Percentiles rank a stretch among this genome's conserved stretches.
phyloP scores from a whole-genome alignment of 768 basidiomycete species.

The Agaricus subrufescens region DNA sequence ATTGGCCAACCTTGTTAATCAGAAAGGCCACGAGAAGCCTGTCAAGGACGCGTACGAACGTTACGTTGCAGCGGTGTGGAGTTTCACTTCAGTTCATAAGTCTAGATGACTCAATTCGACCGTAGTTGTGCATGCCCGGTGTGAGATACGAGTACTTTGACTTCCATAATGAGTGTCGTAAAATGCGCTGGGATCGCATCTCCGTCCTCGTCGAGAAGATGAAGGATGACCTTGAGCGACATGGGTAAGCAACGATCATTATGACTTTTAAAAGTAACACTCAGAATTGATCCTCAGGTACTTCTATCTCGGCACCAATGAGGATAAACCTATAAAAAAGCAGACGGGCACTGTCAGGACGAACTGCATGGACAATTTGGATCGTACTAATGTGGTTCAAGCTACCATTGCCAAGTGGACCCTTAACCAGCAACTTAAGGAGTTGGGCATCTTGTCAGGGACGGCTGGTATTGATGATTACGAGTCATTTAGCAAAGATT shows the following conservation, averaged over 20 bases:
- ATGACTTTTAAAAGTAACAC: background rate
- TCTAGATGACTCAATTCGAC: background rate
- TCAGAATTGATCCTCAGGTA: slow-evolving; percentile 41
- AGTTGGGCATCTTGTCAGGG: slow-evolving; percentile 64
- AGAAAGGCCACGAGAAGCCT: slow-evolving; percentile 87
- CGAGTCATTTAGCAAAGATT: slow-evolving; percentile 71
- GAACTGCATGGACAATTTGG: slow-evolving; percentile 97
- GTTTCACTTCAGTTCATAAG: background rate
- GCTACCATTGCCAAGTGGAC: slow-evolving; percentile 85
- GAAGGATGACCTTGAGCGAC: slow-evolving; percentile 58
- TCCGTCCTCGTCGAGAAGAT: slow-evolving; percentile 74
- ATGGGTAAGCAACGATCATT: slow-evolving; percentile 48
- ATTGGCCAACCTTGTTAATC: slow-evolving; percentile 90
- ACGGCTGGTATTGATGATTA: slow-evolving; percentile 80
- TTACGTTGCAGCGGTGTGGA: slow-evolving; percentile 55
- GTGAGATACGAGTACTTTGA: slow-evolving; percentile 94
- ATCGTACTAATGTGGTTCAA: slow-evolving; percentile 96
- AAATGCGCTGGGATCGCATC: slow-evolving; percentile 95
- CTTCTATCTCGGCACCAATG: slow-evolving; percentile 61
- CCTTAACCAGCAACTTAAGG: slow-evolving; percentile 71
- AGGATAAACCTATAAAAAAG: slow-evolving; percentile 41
- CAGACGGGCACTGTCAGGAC: slow-evolving; percentile 84
- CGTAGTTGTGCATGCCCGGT: slow-evolving; percentile 56
- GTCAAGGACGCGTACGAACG: slow-evolving; percentile 95
- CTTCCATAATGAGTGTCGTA: slow-evolving; percentile 92